Evolutionary conservation across 2,329 filamentous ascomycete genomes (phyloP).

Genomic region (Cercospora citrullina): DNA sequence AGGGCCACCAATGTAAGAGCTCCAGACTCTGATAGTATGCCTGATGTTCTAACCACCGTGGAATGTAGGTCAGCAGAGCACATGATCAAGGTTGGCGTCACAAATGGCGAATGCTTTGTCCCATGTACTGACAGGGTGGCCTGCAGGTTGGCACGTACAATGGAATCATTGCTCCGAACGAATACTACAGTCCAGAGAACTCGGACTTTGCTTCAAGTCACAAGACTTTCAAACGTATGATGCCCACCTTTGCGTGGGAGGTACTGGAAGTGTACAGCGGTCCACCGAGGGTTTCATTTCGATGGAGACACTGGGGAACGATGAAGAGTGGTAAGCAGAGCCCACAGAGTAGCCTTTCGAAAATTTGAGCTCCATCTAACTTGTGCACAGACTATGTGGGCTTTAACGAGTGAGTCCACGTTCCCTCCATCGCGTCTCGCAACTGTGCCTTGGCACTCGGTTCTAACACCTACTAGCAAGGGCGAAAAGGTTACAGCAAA

Average conservation of each 20-base stretch:
- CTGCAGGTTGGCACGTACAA: slow-evolving; percentile 64
- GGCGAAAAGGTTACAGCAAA: slow-evolving; percentile 64
- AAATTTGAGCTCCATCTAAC: background rate
- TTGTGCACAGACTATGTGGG: slow-evolving; percentile 60
- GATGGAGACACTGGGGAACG: slow-evolving; percentile 67
- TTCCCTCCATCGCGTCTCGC: slow-evolving; percentile 13
- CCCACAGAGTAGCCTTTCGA: background rate
- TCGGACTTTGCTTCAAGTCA: slow-evolving; percentile 65
- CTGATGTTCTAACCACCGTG: background rate
- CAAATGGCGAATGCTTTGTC: background rate
- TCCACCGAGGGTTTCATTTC: slow-evolving; percentile 62
- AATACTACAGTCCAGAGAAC: slow-evolving; percentile 63
- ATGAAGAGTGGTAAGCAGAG: slow-evolving; percentile 55
- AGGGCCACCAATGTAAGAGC: slow-evolving; percentile 49
- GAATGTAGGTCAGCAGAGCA: slow-evolving; percentile 52
- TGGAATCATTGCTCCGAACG: slow-evolving; percentile 62
- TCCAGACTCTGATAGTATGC: background rate
- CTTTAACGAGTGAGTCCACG: slow-evolving; percentile 58
- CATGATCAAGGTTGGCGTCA: slow-evolving; percentile 55
- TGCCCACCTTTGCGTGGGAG: slow-evolving; percentile 72
- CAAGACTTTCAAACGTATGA: slow-evolving; percentile 72
- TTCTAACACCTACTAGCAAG: slow-evolving; percentile 47
- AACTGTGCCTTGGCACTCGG: background rate
- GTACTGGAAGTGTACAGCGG: slow-evolving; percentile 67
- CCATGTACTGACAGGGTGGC: background rate